phyloP scores from a whole-genome alignment of 208 protist species.

The Pavlovales sp. region DNA sequence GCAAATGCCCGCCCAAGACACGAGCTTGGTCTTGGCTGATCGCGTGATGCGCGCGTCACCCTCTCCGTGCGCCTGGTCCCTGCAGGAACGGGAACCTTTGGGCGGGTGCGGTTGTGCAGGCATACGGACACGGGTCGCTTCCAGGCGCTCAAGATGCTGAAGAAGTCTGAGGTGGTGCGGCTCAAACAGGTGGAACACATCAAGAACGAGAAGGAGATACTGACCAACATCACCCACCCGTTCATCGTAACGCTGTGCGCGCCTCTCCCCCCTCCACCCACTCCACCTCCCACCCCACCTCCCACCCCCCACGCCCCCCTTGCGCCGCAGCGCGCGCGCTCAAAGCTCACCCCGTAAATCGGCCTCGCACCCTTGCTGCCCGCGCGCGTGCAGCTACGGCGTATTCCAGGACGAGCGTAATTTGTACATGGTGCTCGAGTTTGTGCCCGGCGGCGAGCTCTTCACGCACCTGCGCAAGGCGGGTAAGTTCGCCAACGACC shows the following conservation, averaged over 20 bases:
- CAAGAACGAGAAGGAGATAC: constrained; percentile 7
- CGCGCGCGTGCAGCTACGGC: not conserved
- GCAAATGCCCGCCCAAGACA: too few relatives aligned
- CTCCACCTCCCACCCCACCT: not conserved
- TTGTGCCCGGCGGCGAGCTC: constrained; percentile 23
- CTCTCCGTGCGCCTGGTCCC: too few relatives aligned
- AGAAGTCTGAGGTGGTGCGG: constrained; percentile 58
- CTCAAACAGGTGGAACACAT: constrained; percentile 47
- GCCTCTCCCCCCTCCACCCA: not conserved
- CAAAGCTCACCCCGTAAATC: too few relatives aligned
- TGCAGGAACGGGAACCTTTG: not conserved
- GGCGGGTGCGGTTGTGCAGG: not conserved
- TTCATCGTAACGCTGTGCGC: constrained; percentile 22
- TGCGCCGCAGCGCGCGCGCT: too few relatives aligned
- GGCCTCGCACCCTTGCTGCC: too few relatives aligned
- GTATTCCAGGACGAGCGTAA: constrained; percentile 34
- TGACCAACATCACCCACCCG: not conserved
- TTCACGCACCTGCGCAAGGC: constrained; percentile 15
- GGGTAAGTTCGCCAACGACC: constrained; percentile 16
- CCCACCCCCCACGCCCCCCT: too few relatives aligned
- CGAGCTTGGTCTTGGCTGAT: too few relatives aligned
- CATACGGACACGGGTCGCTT: not conserved
- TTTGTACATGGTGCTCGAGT: constrained; percentile 40
- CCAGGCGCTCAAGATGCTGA: constrained; percentile 65
- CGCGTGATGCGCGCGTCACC: too few relatives aligned